Evolutionary conservation across 768 basidiomycete species (phyloP), one percentile per base, ranked within the genome.

Genomic region (Mycena epipterygia): DNA sequence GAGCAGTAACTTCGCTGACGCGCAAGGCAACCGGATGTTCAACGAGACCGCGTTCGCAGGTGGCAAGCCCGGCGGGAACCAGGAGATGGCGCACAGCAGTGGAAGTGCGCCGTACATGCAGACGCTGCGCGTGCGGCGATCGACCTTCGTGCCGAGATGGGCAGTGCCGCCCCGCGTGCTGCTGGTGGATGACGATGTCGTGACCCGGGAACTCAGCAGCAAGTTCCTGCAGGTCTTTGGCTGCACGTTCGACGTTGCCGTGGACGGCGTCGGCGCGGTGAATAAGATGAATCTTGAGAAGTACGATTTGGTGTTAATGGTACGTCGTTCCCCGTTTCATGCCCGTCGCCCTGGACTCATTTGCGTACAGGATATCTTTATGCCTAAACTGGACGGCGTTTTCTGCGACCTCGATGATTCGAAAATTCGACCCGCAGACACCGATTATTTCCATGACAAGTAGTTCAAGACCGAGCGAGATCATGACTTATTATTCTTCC

Each of bases 391-490:
- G 75, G 92, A 95, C 71, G 95, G 96, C 32, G 90, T 96, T 32
- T n/a, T 91, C 92, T 1, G 97, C 97, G 13, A 98, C 97, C 35
- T 94, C 91, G 68, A 80, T 98, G 74, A 98, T 99, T 74, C 87
- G 97, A 21, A 94, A 95, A 82, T 99, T 98, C 78, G 96, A 98
- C 83, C 89, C 91, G 68, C 92, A 91, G 84, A 98, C 97, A 46
- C 97, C 97, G 5, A 98, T 99, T 78, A 97, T 99, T 74, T 97
- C 96, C 23, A 98, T 99, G 97, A 99, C 96, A 58, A 92, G 91
- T 76, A 97, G 95, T 79, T 95, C 94, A 59, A 93, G 95, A 74
- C 95, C 96, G 32, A 92, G 92, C 79, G 93, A 97, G 79, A 92
- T 97, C 70, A 91, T 96, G 89, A 93, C 91, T 7, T 97, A 97